Percentiles rank a stretch among this genome's conserved stretches.
phyloP scores from a whole-genome alignment of 352 stramenopile species.

The Pythium oligandrum region DNA sequence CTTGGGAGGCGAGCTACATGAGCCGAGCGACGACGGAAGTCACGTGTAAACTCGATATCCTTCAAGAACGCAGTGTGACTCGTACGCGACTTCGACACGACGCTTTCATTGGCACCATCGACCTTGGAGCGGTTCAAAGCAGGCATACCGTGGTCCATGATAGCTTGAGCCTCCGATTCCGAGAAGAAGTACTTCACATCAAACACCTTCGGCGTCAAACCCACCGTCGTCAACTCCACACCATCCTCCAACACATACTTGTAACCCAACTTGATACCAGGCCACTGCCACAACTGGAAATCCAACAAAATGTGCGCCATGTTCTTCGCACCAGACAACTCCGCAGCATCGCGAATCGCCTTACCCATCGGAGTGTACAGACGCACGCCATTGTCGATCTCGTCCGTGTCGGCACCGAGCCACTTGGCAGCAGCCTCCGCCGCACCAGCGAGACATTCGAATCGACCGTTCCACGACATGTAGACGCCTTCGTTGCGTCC shows the following conservation, averaged over 20 bases:
- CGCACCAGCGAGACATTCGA: constrained; percentile 43
- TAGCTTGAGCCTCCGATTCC: constrained; percentile 43
- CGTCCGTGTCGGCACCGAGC: constrained; percentile 64
- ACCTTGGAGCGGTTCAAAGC: constrained; percentile 65
- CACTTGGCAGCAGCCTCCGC: constrained; percentile 40
- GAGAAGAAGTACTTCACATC: constrained; percentile 70
- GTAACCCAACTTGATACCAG: constrained; percentile 70
- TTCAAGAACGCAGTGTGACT: constrained; percentile 80
- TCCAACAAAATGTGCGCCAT: constrained; percentile 77
- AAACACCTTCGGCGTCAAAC: constrained; percentile 65
- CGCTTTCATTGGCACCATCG: constrained; percentile 53
- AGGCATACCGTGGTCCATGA: constrained; percentile 47
- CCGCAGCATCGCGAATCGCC: constrained; percentile 40
- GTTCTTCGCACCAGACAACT: constrained; percentile 41
- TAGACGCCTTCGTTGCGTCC: constrained; percentile 76
- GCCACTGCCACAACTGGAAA: constrained; percentile 81
- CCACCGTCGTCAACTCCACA: constrained; percentile 65
- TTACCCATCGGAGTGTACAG: constrained; percentile 69
- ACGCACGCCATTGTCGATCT: constrained; percentile 64
- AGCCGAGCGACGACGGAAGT: constrained; percentile 64
- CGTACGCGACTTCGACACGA: constrained; percentile 61
- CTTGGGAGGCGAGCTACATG: constrained; percentile 62
- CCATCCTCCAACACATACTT: constrained; percentile 68
- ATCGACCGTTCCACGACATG: constrained; percentile 73
- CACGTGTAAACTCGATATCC: constrained; percentile 58